Evolutionary conservation across 768 basidiomycete species (phyloP), one percentile per base, ranked within the genome.

Genomic region (Goffeauzyma gilvescens): DNA sequence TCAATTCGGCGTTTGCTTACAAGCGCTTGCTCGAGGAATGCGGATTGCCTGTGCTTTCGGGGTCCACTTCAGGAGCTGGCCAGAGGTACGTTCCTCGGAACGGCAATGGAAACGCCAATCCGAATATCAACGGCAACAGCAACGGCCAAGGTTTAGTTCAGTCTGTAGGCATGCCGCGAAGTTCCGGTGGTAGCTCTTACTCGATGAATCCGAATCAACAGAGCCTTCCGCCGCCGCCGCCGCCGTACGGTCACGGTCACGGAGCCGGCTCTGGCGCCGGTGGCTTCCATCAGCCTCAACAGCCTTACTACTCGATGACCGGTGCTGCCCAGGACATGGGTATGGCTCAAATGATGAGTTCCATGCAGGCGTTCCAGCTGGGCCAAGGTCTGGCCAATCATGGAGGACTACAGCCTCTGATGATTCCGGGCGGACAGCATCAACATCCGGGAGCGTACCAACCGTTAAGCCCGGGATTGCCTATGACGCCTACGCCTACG

Each of bases 1-100:
- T 89, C 32, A 80, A 82, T 41, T 78, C 81, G n/a, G 84, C 84
- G 5, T 87, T 89, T 54, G 84, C 86, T 12, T 96, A 95, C 63
- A 78, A 85, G 47, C 74, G 83, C 45, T 70, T 96, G 36, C 81
- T 93, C 42, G 86, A 93, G 61, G 89, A 90, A 66, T 86, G 93
- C 49, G 87, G 89, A 10, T 66, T 95, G 32, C 81, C 84, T 5
- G 79, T 86, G n/a, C n/a, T n/a, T 23, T 45, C 52, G 1, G 54
- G 64, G 8, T 24, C 24, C 3, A 23, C 46, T n/a, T 23, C 46
- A 7, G 34, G 40, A 36, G 27, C 15, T 17, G 23, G 30, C 13
- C 22, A 33, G 13, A 28, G 33, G 23, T 22, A 27, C 27, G 42
- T 7, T 3, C 18, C 21, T 17, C 30, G 27, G 2, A 20, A 35